A percentile compares a stretch with the other conserved stretches of the same genome.
phyloP scores from a whole-genome alignment of 2,329 filamentous ascomycete genomes.

The Exophiala xenobiotica region DNA sequence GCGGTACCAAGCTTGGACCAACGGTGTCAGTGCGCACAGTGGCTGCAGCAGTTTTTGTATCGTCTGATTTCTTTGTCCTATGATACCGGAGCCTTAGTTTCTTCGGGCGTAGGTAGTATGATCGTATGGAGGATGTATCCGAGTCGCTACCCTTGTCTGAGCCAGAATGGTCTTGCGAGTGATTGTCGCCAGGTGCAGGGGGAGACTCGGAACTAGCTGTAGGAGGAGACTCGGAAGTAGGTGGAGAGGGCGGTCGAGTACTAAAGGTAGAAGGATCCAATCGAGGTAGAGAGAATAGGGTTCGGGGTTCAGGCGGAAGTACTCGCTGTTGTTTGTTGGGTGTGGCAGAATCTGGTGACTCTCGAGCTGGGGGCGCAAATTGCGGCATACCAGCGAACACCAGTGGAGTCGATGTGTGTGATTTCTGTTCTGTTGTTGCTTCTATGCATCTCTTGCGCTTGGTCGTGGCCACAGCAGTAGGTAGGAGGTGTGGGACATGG shows the following conservation, averaged over 20 bases:
- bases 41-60: not conserved
- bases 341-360: not conserved
- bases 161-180: not conserved
- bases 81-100: conserved; percentile 13
- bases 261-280: not conserved
- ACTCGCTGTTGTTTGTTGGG: conserved; percentile 1
- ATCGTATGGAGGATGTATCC: not conserved
- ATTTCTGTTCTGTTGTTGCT: not conserved
- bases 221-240: too few relatives aligned
- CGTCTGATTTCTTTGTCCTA: conserved; percentile 3
- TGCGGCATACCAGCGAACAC: conserved; percentile 8
- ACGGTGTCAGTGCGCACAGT: conserved; percentile 8
- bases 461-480: not conserved
- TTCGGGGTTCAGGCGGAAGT: not conserved
- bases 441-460: not conserved
- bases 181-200: too few relatives aligned
- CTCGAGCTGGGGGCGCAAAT: conserved; percentile 10
- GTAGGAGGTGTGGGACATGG: conserved; percentile 14
- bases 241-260: not conserved
- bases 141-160: not conserved
- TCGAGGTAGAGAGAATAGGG: not conserved
- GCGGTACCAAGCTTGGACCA: conserved; percentile 13
- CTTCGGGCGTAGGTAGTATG: conserved; percentile 5
- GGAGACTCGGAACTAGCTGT: too few relatives aligned
- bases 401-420: conserved; percentile 1